Evolutionary conservation across 2,329 filamentous ascomycete genomes (phyloP).

Genomic region (Rugonectria rugulosa): DNA sequence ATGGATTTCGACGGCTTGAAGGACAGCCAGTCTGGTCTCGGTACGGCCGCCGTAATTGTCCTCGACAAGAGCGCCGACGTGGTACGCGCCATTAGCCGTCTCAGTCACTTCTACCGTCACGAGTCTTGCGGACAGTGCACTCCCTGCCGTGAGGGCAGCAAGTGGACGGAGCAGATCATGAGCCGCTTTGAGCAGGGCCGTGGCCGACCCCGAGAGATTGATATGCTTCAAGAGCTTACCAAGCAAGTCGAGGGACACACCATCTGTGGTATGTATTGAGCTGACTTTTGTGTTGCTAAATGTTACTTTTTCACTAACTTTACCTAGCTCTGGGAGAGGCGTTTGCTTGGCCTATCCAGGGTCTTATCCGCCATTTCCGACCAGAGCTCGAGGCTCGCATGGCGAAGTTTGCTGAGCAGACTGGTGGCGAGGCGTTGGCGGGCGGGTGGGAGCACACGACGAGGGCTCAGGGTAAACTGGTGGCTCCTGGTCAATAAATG

Average conservation of each 20-base stretch:
- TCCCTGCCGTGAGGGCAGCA: slow-evolving; percentile 98
- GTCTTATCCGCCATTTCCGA: slow-evolving; percentile 96
- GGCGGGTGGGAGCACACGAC: slow-evolving; percentile 88
- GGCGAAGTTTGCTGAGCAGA: slow-evolving; percentile 76
- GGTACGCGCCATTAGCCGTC: slow-evolving; percentile 88
- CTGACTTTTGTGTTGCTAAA: background rate
- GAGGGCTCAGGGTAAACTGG: slow-evolving; percentile 78
- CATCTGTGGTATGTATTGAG: slow-evolving; percentile 78
- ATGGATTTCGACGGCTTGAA: slow-evolving; percentile 99
- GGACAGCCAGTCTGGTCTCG: slow-evolving; percentile 96
- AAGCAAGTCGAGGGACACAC: slow-evolving; percentile 99
- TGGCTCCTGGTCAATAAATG: slow-evolving; percentile 87
- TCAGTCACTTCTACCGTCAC: slow-evolving; percentile 98
- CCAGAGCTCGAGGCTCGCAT: slow-evolving; percentile 94
- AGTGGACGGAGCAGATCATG: slow-evolving; percentile 99
- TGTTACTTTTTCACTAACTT: slow-evolving; percentile 42
- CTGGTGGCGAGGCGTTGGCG: slow-evolving; percentile 77
- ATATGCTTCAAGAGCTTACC: slow-evolving; percentile 98
- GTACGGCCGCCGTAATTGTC: slow-evolving; percentile 96
- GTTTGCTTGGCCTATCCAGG: slow-evolving; percentile 98
- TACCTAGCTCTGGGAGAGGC: slow-evolving; percentile 84
- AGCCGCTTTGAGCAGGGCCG: slow-evolving; percentile 91
- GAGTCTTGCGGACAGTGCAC: slow-evolving; percentile 99
- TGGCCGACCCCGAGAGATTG: slow-evolving; percentile 90
- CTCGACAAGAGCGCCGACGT: slow-evolving; percentile 99